phyloP scores from a whole-genome alignment of 176 grass and related monocot genomes.

The Hordeum vulgare region MorexV3_pseudomolecules_assembly NC_058523.1:65072179-65072678 shows the following conservation, averaged over 20 bases:
- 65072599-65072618: neutral
- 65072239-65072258: neutral
- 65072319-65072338: neutral
- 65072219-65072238: neutral
- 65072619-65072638: neutral
- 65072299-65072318: neutral
- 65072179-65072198: neutral
- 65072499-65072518: slow-evolving; percentile 23
- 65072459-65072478: slow-evolving; percentile 20
- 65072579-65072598: neutral
- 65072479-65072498: slow-evolving; percentile 29
- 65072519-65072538: slow-evolving; percentile 4
- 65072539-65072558: neutral
- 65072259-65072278: neutral
- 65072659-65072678: neutral
- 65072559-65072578: neutral
- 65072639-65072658: neutral
- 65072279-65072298: neutral
- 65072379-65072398: slow-evolving; percentile 29
- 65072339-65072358: neutral
- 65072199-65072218: neutral
- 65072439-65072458: neutral
- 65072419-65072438: slow-evolving; percentile 24
- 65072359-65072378: neutral
- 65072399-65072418: slow-evolving; percentile 27